Evolutionary conservation across 257 asterid genomes (phyloP).

Genomic region (Nicotiana paniculata): DNA sequence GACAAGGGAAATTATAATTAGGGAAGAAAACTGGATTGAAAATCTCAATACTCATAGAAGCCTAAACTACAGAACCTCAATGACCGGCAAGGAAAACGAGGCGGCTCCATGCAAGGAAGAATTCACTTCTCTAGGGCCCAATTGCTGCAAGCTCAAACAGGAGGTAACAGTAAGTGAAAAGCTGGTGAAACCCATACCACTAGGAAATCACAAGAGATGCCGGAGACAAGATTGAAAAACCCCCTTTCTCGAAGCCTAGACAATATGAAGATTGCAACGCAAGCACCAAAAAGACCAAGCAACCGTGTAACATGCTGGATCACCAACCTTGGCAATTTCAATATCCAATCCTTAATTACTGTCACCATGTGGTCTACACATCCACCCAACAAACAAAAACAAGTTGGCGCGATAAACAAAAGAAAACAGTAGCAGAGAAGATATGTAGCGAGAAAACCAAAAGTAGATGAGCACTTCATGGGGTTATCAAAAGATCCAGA

Average conservation of each 20-base stretch:
- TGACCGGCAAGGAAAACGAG: no score
- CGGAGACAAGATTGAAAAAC: not conserved
- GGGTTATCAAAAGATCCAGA: not conserved
- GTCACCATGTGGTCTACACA: not conserved
- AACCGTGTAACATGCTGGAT: not conserved
- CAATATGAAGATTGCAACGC: not conserved
- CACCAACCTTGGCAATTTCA: not conserved
- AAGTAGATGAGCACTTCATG: not conserved
- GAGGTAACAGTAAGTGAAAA: not conserved
- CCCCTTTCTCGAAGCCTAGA: not conserved
- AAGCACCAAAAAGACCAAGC: not conserved
- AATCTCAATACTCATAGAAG: not conserved
- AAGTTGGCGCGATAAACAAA: not conserved
- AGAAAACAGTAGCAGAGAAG: not conserved
- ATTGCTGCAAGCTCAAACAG: not conserved
- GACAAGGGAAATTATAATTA: no score
- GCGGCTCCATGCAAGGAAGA: not conserved
- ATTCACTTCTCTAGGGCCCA: not conserved
- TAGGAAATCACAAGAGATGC: not conserved
- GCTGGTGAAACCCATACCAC: not conserved
- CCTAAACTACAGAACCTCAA: not conserved
- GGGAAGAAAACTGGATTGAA: not conserved
- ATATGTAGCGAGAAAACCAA: not conserved
- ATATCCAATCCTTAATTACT: not conserved
- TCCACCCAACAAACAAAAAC: not conserved